Conservation (phyloP, 257 asterid genomes). For the Misopates orontium region DNA sequence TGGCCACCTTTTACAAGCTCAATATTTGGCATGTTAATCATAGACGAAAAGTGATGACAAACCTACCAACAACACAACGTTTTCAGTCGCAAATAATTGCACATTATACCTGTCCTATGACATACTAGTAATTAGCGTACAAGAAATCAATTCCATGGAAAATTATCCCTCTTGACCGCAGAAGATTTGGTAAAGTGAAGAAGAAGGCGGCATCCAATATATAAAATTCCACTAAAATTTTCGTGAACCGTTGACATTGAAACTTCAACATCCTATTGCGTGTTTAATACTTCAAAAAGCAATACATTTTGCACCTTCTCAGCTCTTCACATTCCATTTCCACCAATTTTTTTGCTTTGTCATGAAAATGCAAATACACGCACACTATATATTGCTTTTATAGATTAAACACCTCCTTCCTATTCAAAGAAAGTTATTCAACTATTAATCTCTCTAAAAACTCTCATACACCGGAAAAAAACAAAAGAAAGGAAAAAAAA, state of each 20-base stretch:
- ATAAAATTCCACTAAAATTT: neutral
- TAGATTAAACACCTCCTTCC: conserved; percentile 10
- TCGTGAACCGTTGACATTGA: conserved; percentile 43
- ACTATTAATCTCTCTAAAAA: neutral
- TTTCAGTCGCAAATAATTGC: conserved; percentile 11
- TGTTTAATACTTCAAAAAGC: conserved; percentile 24
- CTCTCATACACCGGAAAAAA: neutral
- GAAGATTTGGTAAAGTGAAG: neutral
- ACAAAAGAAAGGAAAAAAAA: neutral
- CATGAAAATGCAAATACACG: conserved; percentile 12
- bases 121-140: conserved; percentile 33
- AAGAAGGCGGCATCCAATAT: conserved; percentile 37
- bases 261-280: conserved; percentile 34
- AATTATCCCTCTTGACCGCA: neutral
- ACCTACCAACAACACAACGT: too few relatives aligned
- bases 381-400: neutral
- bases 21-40: too few relatives aligned
- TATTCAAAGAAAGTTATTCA: conserved; percentile 15
- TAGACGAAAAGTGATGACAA: too few relatives aligned
- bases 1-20: too few relatives aligned
- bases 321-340: conserved; percentile 26
- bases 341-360: conserved; percentile 9
- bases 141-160: conserved; percentile 33
- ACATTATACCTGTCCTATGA: conserved; percentile 21
- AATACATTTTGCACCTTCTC: conserved; percentile 11